phyloP scores from a whole-genome alignment of 495 filamentous ascomycete genomes.

The Bathelium albidoporum region DNA sequence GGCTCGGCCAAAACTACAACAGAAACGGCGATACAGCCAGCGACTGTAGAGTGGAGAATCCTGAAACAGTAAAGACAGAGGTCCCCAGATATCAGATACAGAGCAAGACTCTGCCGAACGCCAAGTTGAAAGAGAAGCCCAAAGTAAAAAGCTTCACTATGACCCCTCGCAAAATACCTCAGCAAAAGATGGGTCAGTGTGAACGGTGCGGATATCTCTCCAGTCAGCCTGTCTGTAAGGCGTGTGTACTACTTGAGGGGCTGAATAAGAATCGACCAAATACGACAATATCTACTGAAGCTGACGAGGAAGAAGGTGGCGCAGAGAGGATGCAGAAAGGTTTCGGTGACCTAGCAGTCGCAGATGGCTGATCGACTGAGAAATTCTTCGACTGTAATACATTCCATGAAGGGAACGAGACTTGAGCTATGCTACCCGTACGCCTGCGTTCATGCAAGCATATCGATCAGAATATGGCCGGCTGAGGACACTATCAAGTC shows the following conservation, averaged over 20 bases:
- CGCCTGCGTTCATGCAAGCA: too few relatives aligned
- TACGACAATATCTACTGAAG: slow-evolving; percentile 33
- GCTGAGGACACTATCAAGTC: too few relatives aligned
- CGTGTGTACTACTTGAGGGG: slow-evolving; percentile 80
- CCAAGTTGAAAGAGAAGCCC: slow-evolving; percentile 7
- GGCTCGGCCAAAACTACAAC: background rate
- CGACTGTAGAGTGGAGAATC: background rate
- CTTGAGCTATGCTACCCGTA: too few relatives aligned
- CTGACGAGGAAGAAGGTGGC: background rate
- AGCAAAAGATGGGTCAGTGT: slow-evolving; percentile 76
- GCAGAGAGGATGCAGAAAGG: slow-evolving; percentile 1
- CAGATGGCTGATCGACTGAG: background rate
- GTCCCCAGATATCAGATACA: slow-evolving; percentile 8
- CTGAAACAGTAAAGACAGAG: background rate
- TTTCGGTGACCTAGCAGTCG: background rate
- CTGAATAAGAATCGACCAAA: slow-evolving; percentile 84
- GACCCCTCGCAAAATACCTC: slow-evolving; percentile 32
- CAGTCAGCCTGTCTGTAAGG: slow-evolving; percentile 90
- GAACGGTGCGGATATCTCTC: slow-evolving; percentile 89
- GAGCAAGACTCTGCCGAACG: slow-evolving; percentile 7
- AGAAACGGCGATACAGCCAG: background rate
- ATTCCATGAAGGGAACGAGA: too few relatives aligned
- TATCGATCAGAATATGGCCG: too few relatives aligned
- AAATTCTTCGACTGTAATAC: too few relatives aligned
- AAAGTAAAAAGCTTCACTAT: slow-evolving; percentile 11